Percentiles rank a stretch among this genome's conserved stretches.
Evolutionary conservation across 805 yeast species (phyloP).

Genomic region (Cyberlindnera mrakii): DNA sequence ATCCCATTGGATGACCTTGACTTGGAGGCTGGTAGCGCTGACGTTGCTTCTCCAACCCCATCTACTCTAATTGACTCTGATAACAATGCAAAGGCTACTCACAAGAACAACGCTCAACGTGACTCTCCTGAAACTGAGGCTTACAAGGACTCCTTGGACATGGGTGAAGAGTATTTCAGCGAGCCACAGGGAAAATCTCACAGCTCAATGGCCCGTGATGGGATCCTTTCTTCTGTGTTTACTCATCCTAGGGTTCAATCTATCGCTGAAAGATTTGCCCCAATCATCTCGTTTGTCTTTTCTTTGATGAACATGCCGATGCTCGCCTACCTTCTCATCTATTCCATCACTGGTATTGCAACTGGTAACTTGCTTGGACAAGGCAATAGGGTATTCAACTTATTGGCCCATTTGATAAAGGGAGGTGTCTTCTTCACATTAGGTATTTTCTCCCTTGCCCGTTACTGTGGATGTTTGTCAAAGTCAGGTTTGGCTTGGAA

Average conservation of each 20-base stretch:
- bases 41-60: constrained; percentile 16
- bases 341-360: constrained; percentile 49
- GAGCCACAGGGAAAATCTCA: constrained; percentile 4
- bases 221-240: constrained; percentile 29
- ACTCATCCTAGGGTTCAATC: constrained; percentile 22
- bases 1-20: constrained; percentile 27
- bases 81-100: neutral
- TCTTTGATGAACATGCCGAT: constrained; percentile 57
- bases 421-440: constrained; percentile 81
- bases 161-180: constrained; percentile 11
- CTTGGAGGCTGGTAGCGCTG: constrained; percentile 12
- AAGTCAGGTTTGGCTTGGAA: constrained; percentile 93
- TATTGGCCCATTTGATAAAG: constrained; percentile 92
- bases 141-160: constrained; percentile 21
- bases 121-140: constrained; percentile 15
- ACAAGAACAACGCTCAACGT: neutral
- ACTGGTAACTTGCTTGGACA: constrained; percentile 67
- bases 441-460: constrained; percentile 75
- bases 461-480: constrained; percentile 79
- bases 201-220: constrained; percentile 25
- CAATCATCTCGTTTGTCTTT: constrained; percentile 33
- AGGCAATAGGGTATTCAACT: constrained; percentile 62
- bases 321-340: constrained; percentile 51
- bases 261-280: constrained; percentile 19
- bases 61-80: constrained; percentile 21